phyloP scores from a whole-genome alignment of 1,139 yeast genomes.

The Taphrina deformans region DNA sequence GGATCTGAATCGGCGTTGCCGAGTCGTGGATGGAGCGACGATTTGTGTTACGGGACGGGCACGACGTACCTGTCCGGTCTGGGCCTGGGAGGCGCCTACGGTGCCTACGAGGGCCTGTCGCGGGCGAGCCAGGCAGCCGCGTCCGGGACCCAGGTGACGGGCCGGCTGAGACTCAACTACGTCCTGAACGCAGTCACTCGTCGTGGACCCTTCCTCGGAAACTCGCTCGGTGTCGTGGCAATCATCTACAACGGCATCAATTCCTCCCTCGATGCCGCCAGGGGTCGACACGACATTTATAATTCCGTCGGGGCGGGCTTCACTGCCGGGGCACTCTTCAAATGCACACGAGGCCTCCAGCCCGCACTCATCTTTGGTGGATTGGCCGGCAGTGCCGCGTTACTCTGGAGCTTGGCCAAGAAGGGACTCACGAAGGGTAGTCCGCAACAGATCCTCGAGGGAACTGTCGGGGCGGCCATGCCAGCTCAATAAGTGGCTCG shows the following conservation, averaged over 20 bases:
- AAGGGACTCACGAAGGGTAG: constrained; percentile 43
- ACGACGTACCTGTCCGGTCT: constrained; percentile 71
- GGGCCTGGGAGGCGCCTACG: constrained; percentile 84
- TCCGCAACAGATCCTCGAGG: background rate
- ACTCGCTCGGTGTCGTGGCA: constrained; percentile 92
- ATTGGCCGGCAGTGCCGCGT: constrained; percentile 85
- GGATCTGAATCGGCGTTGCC: constrained; percentile 91
- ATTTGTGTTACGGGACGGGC: constrained; percentile 96
- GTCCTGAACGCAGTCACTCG: constrained; percentile 87
- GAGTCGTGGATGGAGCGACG: constrained; percentile 95
- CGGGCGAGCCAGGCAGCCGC: constrained; percentile 72
- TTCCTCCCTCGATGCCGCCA: constrained; percentile 69
- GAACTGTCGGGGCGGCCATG: background rate
- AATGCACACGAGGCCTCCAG: constrained; percentile 76
- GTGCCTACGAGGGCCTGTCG: constrained; percentile 75
- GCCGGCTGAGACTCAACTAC: constrained; percentile 77
- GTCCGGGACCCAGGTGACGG: constrained; percentile 42
- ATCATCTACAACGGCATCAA: constrained; percentile 82
- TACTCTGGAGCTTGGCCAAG: constrained; percentile 87
- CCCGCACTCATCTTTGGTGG: constrained; percentile 89
- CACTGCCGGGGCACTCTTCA: constrained; percentile 85
- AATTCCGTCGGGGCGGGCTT: constrained; percentile 91
- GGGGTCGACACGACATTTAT: constrained; percentile 84
- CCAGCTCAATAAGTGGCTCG: constrained; percentile 9
- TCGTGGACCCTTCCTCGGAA: constrained; percentile 94